Percentiles rank a stretch among this genome's conserved stretches.
phyloP scores from a whole-genome alignment of 305 asterid genomes.

The Fraxinus angustifolia region DNA sequence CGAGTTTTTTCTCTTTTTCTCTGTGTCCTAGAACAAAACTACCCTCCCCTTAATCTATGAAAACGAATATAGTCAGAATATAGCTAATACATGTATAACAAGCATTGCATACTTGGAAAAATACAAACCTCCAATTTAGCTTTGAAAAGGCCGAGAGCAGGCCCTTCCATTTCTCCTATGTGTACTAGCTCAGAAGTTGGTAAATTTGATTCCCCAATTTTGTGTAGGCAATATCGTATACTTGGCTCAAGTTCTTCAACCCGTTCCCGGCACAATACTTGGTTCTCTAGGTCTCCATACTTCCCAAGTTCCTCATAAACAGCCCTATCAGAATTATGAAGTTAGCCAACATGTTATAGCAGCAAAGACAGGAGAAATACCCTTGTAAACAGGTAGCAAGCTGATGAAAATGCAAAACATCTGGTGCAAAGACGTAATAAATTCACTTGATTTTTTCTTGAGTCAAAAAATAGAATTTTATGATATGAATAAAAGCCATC shows the following conservation, averaged over 20 bases:
- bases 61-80: not conserved
- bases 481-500: not conserved
- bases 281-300: conserved; percentile 91
- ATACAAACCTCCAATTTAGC: conserved; percentile 83
- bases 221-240: conserved; percentile 80
- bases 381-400: conserved; percentile 2
- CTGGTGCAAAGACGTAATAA: not conserved
- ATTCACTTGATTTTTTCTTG: conserved; percentile 14
- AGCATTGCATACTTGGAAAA: conserved; percentile 6
- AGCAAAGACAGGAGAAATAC: not conserved
- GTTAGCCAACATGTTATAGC: conserved; percentile 18
- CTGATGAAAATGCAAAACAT: not conserved
- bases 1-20: not conserved
- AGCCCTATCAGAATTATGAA: conserved; percentile 52
- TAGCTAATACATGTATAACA: conserved; percentile 1
- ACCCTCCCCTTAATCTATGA: not conserved
- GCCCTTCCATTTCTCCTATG: conserved; percentile 92
- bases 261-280: conserved; percentile 83
- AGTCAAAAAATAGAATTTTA: not conserved
- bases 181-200: conserved; percentile 76
- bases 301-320: conserved; percentile 98
- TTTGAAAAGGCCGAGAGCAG: conserved; percentile 88
- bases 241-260: conserved; percentile 96
- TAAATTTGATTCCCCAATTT: conserved; percentile 83
- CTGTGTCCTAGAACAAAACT: not conserved